Conservation (phyloP, 208 protist genomes). For the Phytomonas sp. region DNA sequence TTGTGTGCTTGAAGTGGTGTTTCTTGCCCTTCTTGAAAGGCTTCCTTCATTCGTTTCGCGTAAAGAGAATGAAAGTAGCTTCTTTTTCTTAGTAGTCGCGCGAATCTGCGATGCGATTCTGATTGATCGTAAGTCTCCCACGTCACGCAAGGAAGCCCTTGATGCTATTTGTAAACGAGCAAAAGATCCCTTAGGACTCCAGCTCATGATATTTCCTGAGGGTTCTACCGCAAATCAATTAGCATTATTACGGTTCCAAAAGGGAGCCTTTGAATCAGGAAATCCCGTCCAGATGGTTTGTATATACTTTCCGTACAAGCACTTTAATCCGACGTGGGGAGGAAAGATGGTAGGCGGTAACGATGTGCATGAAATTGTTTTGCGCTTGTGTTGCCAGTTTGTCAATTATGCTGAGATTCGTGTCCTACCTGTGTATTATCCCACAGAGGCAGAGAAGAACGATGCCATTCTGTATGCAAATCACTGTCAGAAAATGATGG, state of each 20-base stretch:
- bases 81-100: constrained; percentile 50
- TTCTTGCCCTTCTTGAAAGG: constrained; percentile 41
- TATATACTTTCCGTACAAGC: constrained; percentile 69
- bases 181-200: constrained; percentile 31
- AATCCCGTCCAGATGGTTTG: constrained; percentile 86
- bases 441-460: constrained; percentile 68
- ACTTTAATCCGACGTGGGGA: constrained; percentile 87
- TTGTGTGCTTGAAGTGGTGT: constrained; percentile 67
- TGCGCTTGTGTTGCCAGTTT: constrained; percentile 78
- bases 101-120: constrained; percentile 48
- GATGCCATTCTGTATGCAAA: constrained; percentile 64
- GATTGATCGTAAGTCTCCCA: constrained; percentile 57
- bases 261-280: constrained; percentile 78
- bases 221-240: constrained; percentile 76
- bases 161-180: constrained; percentile 48
- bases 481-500: constrained; percentile 85
- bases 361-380: constrained; percentile 42
- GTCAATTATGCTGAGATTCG: constrained; percentile 73
- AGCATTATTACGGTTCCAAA: constrained; percentile 75
- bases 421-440: constrained; percentile 79
- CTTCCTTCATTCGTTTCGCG: constrained; percentile 80
- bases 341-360: constrained; percentile 64
- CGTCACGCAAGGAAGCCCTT: constrained; percentile 45
- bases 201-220: constrained; percentile 86
- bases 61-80: constrained; percentile 53